Percentiles rank a stretch among this genome's conserved stretches.
These are phyloP conservation scores for Microascus cirrosus DNA, from an alignment of 2,329 filamentous ascomycete species.

Conservation along the genomic window DNA sequence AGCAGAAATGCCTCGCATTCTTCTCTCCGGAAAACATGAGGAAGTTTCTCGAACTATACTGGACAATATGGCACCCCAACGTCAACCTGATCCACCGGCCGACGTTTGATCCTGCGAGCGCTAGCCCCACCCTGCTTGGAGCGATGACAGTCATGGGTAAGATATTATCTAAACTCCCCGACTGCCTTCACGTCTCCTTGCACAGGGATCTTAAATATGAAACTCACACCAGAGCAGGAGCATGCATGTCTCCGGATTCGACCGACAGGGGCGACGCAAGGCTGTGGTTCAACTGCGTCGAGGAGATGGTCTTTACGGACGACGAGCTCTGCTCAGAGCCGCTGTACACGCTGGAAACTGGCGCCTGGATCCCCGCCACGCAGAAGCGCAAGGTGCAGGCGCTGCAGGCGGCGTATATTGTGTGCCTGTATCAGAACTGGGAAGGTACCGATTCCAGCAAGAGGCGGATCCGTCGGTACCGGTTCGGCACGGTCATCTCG, in stretches of 20 bases:
- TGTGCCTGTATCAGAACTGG: conserved; percentile 27
- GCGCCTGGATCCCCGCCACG: conserved; percentile 7
- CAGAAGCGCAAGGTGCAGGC: conserved; percentile 17
- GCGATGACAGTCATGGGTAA: conserved; percentile 22
- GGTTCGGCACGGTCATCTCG: conserved; percentile 22
- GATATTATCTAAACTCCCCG: no score
- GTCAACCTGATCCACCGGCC: conserved; percentile 22
- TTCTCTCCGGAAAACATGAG: conserved; percentile 15
- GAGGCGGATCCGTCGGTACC: conserved; percentile 20
- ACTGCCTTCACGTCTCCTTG: neutral
- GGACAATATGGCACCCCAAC: conserved; percentile 24
- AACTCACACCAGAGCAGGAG: conserved; percentile 10
- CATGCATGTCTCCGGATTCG: conserved; percentile 17
- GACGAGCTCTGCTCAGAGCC: conserved; percentile 20
- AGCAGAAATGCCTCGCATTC: conserved; percentile 15
- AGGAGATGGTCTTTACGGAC: conserved; percentile 24
- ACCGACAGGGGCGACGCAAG: conserved; percentile 18
- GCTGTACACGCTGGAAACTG: conserved; percentile 2
- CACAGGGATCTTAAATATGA: neutral
- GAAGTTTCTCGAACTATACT: conserved; percentile 20
- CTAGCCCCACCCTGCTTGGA: conserved; percentile 18
- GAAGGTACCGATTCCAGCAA: conserved; percentile 21
- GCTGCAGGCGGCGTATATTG: conserved; percentile 23
- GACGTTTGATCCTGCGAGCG: conserved; percentile 17
- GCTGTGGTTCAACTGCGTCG: conserved; percentile 23